These are phyloP conservation scores for Ceratocystis alfenasii DNA, from an alignment of 2,329 filamentous ascomycete species.

Conservation along the genomic window DNA sequence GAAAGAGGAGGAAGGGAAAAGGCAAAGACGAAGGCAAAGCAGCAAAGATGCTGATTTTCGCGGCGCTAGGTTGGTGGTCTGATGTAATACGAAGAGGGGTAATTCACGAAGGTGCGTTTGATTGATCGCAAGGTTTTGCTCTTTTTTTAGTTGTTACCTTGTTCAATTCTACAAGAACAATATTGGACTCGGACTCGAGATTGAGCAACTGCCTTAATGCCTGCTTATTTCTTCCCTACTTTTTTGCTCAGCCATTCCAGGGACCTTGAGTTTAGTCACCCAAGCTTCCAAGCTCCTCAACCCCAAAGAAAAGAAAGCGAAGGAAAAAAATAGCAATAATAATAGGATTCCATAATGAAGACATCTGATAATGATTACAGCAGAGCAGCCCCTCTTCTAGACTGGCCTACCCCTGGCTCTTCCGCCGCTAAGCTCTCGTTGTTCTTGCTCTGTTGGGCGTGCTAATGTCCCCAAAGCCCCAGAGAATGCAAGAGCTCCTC, in stretches of 20 bases:
- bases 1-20: not conserved
- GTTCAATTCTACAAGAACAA: not conserved
- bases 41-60: not conserved
- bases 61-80: not conserved
- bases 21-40: not conserved
- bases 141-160: not conserved
- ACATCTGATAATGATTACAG: not conserved
- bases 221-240: not conserved
- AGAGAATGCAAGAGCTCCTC: not conserved
- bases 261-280: not conserved
- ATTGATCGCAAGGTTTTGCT: not conserved
- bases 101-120: not conserved
- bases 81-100: not conserved
- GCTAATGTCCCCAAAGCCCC: not conserved
- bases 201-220: not conserved
- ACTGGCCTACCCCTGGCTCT: not conserved
- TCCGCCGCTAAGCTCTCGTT: not conserved
- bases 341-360: not conserved
- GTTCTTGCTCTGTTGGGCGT: not conserved
- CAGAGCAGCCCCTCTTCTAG: not conserved
- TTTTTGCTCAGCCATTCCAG: conserved; percentile 6
- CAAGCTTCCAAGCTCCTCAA: conserved; percentile 8
- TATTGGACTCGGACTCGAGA: not conserved
- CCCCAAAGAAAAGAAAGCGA: not conserved
- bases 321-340: not conserved